Percentiles rank a stretch among this genome's conserved stretches.
phyloP scores from a whole-genome alignment of 768 basidiomycete genomes.

The Candolleomyces eurysporus region DNA sequence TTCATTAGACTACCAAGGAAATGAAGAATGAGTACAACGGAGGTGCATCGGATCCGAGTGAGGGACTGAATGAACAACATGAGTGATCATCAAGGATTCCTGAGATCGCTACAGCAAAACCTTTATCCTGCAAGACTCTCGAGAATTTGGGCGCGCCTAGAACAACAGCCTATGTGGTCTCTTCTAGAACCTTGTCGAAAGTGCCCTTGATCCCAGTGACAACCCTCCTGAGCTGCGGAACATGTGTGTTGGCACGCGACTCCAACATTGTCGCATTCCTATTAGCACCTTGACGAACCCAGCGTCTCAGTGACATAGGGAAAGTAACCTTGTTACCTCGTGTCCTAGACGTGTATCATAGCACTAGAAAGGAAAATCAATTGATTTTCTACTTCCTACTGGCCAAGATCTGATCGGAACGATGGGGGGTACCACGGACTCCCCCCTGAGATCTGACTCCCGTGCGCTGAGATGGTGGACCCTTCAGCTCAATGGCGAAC shows the following conservation, averaged over 20 bases:
- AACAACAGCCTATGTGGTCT: conserved; percentile 80
- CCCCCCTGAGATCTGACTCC: too few species aligned
- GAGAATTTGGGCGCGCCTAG: conserved; percentile 84
- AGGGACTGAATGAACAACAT: conserved; percentile 25
- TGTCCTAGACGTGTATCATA: too few species aligned
- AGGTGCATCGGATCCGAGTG: not conserved
- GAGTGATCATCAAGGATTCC: conserved; percentile 92
- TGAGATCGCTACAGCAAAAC: conserved; percentile 86
- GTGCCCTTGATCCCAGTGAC: conserved; percentile 91
- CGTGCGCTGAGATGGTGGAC: too few species aligned
- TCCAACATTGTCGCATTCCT: conserved; percentile 79
- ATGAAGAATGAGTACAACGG: conserved; percentile 17
- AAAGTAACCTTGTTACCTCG: too few species aligned
- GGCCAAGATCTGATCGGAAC: too few species aligned
- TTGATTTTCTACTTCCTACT: too few species aligned
- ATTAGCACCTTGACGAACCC: conserved; percentile 96
- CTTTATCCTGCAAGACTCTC: conserved; percentile 92
- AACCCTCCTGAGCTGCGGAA: conserved; percentile 73
- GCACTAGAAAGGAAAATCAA: too few species aligned
- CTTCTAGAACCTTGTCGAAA: conserved; percentile 93
- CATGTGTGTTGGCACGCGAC: conserved; percentile 72
- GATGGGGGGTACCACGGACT: too few species aligned
- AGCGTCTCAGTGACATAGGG: conserved; percentile 91
- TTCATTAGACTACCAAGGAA: conserved; percentile 62
- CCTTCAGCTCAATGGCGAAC: too few species aligned